phyloP scores from a whole-genome alignment of 2,329 filamentous ascomycete species.

The Penicillium sp. region DNA sequence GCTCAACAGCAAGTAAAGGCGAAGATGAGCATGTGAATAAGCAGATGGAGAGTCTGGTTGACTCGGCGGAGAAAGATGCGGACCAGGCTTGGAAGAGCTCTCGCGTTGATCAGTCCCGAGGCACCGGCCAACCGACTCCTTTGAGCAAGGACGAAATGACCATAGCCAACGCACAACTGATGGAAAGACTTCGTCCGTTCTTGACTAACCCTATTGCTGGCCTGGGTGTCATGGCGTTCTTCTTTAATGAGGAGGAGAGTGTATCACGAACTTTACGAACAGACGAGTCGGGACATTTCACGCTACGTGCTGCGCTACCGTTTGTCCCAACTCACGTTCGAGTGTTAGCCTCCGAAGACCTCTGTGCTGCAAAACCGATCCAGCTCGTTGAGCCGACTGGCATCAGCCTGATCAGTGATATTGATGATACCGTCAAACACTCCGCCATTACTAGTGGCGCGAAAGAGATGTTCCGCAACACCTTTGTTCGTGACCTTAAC shows the following conservation, averaged over 20 bases:
- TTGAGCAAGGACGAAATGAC: slow-evolving; percentile 74
- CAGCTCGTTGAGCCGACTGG: slow-evolving; percentile 73
- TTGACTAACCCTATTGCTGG: slow-evolving; percentile 77
- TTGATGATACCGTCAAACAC: slow-evolving; percentile 95
- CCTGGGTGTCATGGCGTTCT: slow-evolving; percentile 84
- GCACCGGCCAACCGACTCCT: slow-evolving; percentile 32
- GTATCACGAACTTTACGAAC: slow-evolving; percentile 82
- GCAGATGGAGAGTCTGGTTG: slow-evolving; percentile 75
- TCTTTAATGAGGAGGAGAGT: slow-evolving; percentile 82
- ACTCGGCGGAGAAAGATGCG: slow-evolving; percentile 67
- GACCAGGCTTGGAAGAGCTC: slow-evolving; percentile 69
- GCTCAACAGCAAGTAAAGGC: slow-evolving; percentile 35
- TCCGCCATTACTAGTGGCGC: slow-evolving; percentile 86
- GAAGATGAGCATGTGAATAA: slow-evolving; percentile 67
- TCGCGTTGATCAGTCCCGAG: slow-evolving; percentile 40
- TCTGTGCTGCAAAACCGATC: slow-evolving; percentile 78
- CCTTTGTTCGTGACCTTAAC: slow-evolving; percentile 80
- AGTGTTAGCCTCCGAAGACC: slow-evolving; percentile 78
- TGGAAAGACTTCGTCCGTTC: slow-evolving; percentile 85
- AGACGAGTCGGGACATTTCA: slow-evolving; percentile 86
- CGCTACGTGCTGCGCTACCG: slow-evolving; percentile 72
- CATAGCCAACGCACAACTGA: slow-evolving; percentile 79
- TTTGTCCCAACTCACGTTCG: slow-evolving; percentile 89
- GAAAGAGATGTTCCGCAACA: slow-evolving; percentile 93
- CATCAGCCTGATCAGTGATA: slow-evolving; percentile 92